These are phyloP conservation scores for Dactylis glomerata DNA, from an alignment of 176 grass and related monocot species.

Conservation along the genomic window DNA sequence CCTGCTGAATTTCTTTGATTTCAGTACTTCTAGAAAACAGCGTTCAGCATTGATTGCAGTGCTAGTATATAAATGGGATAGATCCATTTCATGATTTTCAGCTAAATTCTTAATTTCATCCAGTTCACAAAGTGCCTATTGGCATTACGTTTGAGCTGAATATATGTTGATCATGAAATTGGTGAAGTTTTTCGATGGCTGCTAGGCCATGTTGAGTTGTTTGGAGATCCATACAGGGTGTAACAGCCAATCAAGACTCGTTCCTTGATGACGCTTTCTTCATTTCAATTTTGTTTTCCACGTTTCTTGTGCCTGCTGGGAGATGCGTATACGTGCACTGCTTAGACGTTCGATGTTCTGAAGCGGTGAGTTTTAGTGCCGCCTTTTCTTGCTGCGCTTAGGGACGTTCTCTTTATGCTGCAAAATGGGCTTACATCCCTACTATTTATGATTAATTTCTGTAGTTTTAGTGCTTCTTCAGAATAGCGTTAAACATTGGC, in stretches of 20 bases:
- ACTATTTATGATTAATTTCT: background rate
- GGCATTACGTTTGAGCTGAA: background rate
- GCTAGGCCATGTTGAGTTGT: background rate
- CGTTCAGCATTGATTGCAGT: background rate
- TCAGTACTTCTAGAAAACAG: background rate
- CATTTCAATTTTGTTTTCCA: background rate
- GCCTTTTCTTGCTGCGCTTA: background rate
- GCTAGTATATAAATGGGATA: background rate
- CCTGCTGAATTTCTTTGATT: background rate
- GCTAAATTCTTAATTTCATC: background rate
- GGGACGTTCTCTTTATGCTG: background rate
- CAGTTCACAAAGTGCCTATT: background rate
- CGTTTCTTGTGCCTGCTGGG: background rate
- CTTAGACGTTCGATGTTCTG: background rate
- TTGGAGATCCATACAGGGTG: background rate
- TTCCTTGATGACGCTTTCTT: background rate
- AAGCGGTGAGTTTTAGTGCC: background rate
- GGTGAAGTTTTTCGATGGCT: background rate
- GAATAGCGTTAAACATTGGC: background rate
- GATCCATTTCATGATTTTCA: background rate
- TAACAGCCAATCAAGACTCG: background rate
- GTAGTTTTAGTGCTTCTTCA: background rate
- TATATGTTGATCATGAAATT: background rate
- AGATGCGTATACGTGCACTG: background rate
- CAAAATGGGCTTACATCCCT: background rate